Evolutionary conservation across 306 rosid species (phyloP), one percentile per base, ranked within the genome.

Genomic region (Canavalia ensiformis): DNA sequence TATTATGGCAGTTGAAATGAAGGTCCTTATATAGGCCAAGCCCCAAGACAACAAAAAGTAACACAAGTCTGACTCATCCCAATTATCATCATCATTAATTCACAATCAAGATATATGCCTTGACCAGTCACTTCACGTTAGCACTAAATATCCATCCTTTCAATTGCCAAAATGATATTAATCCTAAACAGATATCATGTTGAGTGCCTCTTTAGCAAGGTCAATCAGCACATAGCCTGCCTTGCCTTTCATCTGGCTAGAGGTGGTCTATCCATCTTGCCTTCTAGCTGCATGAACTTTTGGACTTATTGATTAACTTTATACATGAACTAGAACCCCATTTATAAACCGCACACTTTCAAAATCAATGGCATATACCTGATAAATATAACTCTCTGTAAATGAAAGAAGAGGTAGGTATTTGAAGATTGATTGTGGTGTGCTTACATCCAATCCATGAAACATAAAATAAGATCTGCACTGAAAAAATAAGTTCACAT

Each of bases 401-500:
- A 95, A 95, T 39, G 97, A 90, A 84, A 95, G 94, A 68, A 90
- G 41, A 44, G 97, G 95, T 4, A 95, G 83, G 80, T 91, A 86
- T 85, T 89, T 90, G 91, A 95, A 93, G 68, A 93, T 50, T 68
- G 83, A 84, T 34, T 87, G 91, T 64, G 95, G 93, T 72, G 87
- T 76, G 87, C 83, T 88, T 29, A 85, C 89, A 78, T 93, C 94
- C 95, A 95, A 84, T 52, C 92, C 97, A 80, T 95, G 99, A 82
- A 95, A 95, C 97, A 95, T 91, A 76, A 93, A 92, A 85, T 95
- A 95, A 68, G 99, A 95, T 82, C 97, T 95, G 94, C 94, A 95
- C 99, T 95, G 97, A 66, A 86, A 80, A 56, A 18, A 63, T 47
- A 37, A 37, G 54, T 50, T 71, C 65, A 56, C 12, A 66, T 76